Conservation (phyloP, 2,329 filamentous ascomycete species). For the Diaporthe helianthi region DNA sequence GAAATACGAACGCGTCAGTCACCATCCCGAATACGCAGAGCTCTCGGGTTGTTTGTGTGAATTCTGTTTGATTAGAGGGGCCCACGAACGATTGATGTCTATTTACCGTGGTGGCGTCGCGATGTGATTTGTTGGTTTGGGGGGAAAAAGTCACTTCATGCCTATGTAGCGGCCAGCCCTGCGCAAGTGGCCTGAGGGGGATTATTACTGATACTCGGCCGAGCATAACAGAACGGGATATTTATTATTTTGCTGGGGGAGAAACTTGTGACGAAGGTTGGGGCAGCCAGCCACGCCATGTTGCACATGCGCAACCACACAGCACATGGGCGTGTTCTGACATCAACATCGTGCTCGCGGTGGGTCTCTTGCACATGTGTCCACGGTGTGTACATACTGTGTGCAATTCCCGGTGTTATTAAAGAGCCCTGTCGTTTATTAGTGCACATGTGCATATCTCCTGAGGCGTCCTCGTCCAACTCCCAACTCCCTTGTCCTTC, state of each 20-base stretch:
- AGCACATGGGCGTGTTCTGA: background rate
- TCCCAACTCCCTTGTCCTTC: background rate
- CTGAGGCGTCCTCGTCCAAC: too few species aligned
- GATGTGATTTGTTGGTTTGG: slow-evolving; percentile 14
- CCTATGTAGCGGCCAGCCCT: background rate
- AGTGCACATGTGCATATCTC: too few species aligned
- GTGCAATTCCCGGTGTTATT: slow-evolving; percentile 1
- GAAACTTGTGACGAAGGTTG: background rate
- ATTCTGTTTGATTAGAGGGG: background rate
- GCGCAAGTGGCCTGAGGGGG: background rate
- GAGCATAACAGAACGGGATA: slow-evolving; percentile 6
- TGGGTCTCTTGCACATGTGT: background rate
- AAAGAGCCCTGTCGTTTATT: slow-evolving; percentile 5
- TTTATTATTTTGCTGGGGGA: background rate
- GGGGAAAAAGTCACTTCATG: background rate
- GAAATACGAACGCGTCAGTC: background rate
- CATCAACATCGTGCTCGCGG: background rate
- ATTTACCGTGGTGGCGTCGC: too few species aligned
- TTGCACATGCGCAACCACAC: background rate
- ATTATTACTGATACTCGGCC: too few species aligned
- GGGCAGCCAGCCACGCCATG: background rate
- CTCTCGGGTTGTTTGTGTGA: background rate
- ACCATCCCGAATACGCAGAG: background rate
- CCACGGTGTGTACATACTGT: too few species aligned
- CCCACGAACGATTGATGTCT: background rate